Evolutionary conservation across 495 filamentous ascomycete species (phyloP).

Genomic region (Penicillium riverlandense): DNA sequence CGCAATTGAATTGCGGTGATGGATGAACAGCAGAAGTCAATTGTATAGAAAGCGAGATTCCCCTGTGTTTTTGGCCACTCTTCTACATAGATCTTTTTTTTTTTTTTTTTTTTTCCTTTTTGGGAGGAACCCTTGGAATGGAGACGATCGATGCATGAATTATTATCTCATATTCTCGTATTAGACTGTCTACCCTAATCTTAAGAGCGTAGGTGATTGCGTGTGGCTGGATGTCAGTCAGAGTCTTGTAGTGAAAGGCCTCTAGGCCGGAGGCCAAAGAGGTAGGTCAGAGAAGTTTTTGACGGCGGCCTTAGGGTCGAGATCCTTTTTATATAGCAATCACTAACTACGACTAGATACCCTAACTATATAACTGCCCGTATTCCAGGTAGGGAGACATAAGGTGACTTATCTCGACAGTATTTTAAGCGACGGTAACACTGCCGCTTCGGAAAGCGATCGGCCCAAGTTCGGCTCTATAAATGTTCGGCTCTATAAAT

Average conservation of each 20-base stretch:
- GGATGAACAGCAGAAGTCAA: slow-evolving; percentile 15
- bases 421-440: no score
- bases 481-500: no score
- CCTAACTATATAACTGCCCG: no score
- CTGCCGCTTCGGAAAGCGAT: no score
- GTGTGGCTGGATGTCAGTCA: slow-evolving; percentile 86
- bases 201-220: slow-evolving; percentile 81
- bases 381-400: no score
- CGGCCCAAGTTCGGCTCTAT: no score
- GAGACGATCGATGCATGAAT: no score
- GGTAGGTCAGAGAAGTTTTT: slow-evolving; percentile 70
- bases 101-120: no score
- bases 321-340: slow-evolving; percentile 10
- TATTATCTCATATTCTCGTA: no score
- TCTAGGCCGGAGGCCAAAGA: slow-evolving; percentile 70
- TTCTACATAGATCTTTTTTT: background rate
- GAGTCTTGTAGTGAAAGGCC: slow-evolving; percentile 76
- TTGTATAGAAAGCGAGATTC: background rate
- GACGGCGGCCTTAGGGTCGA: slow-evolving; percentile 41
- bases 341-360: no score
- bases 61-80: background rate
- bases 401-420: no score
- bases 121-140: no score
- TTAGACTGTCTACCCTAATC: background rate
- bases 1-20: slow-evolving; percentile 43